Percentiles rank a stretch among this genome's conserved stretches.
phyloP scores from a whole-genome alignment of 805 yeast species.

The Saturnispora kantuleensis region DNA sequence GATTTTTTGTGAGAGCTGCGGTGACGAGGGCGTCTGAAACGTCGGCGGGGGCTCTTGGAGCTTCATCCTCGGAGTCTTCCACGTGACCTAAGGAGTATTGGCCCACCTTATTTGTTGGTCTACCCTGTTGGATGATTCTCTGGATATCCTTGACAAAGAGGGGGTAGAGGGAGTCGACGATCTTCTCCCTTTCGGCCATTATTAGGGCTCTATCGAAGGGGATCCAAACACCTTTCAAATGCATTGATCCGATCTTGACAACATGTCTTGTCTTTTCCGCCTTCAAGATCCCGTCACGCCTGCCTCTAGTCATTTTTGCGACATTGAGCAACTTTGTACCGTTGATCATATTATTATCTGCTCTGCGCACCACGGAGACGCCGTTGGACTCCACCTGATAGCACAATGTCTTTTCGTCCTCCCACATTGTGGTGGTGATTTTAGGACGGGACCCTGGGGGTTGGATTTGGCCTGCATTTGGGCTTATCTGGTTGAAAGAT shows the following conservation, averaged over 20 bases:
- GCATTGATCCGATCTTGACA: slow-evolving; percentile 69
- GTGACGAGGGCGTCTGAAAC: too few species aligned
- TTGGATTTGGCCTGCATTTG: slow-evolving; percentile 30
- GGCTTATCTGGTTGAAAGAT: slow-evolving; percentile 17
- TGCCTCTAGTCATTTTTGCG: slow-evolving; percentile 65
- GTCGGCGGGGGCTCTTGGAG: not conserved
- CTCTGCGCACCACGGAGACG: slow-evolving; percentile 56
- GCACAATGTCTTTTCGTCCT: slow-evolving; percentile 61
- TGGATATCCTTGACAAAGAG: slow-evolving; percentile 59
- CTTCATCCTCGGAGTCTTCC: not conserved
- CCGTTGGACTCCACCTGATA: slow-evolving; percentile 66
- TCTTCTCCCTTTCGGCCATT: slow-evolving; percentile 60
- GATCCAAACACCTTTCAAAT: slow-evolving; percentile 67
- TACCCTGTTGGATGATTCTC: slow-evolving; percentile 30
- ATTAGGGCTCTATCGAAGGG: slow-evolving; percentile 64
- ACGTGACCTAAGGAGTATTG: slow-evolving; percentile 12
- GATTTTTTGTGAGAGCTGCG: not conserved
- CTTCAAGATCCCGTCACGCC: slow-evolving; percentile 62
- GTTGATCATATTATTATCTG: slow-evolving; percentile 64
- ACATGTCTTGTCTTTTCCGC: slow-evolving; percentile 59
- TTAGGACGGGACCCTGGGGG: slow-evolving; percentile 41
- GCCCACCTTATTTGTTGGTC: slow-evolving; percentile 23
- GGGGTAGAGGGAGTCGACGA: slow-evolving; percentile 48
- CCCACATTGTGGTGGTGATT: slow-evolving; percentile 69
- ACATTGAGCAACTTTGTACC: slow-evolving; percentile 62